A percentile compares a stretch with the other conserved stretches of the same genome.
Evolutionary conservation across 345 rosid species (phyloP).

Genomic region (Salix exigua): DNA sequence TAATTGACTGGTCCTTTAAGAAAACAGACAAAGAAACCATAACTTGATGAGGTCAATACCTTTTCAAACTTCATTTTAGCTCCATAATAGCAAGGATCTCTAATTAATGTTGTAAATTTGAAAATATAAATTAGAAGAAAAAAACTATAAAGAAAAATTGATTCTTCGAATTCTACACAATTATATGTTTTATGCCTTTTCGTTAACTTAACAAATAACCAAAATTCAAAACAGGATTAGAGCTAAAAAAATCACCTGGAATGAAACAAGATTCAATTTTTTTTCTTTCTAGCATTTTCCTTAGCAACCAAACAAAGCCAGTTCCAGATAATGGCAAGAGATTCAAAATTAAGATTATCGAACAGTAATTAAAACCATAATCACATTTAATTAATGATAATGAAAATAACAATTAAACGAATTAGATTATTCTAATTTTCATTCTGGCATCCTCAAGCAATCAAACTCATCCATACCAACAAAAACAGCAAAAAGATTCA

Average conservation of each 20-base stretch:
- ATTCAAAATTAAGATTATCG: too few species aligned
- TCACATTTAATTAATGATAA: not conserved
- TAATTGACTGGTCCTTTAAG: not conserved
- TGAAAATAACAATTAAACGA: not conserved
- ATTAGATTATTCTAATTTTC: not conserved
- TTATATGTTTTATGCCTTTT: not conserved
- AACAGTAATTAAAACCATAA: not conserved
- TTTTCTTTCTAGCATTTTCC: not conserved
- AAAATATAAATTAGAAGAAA: not conserved
- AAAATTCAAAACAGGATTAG: not conserved
- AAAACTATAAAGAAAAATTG: not conserved
- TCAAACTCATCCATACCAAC: not conserved
- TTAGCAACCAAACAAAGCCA: not conserved
- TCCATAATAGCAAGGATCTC: not conserved
- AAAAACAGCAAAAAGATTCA: not conserved
- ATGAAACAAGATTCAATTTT: not conserved
- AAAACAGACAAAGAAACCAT: not conserved
- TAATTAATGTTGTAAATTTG: not conserved
- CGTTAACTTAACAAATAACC: not conserved
- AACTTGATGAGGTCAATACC: not conserved
- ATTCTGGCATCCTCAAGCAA: not conserved
- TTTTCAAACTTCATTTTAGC: conserved; percentile 2
- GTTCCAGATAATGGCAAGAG: too few species aligned
- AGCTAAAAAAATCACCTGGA: not conserved
- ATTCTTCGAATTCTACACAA: not conserved